These are phyloP conservation scores for Pichia californica DNA, from an alignment of 805 yeast genomes.

Conservation along the genomic window DNA sequence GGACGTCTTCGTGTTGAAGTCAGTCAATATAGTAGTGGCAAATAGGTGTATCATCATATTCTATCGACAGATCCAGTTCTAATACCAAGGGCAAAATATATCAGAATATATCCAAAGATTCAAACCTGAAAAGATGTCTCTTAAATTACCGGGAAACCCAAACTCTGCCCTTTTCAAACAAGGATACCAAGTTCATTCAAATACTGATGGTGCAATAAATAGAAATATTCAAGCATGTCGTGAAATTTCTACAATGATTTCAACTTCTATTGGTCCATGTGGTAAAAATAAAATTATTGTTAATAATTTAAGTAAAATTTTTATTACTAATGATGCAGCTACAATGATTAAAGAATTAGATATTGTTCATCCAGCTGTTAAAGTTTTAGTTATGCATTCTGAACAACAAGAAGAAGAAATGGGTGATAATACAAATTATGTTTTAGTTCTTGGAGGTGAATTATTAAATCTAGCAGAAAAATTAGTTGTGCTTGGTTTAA, in stretches of 20 bases:
- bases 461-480: slow-evolving; percentile 81
- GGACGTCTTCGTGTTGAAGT: no score
- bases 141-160: slow-evolving; percentile 88
- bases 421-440: slow-evolving; percentile 95
- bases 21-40: no score
- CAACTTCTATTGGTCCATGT: slow-evolving; percentile 95
- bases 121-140: slow-evolving; percentile 52
- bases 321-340: slow-evolving; percentile 96
- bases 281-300: slow-evolving; percentile 96
- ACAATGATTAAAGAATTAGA: slow-evolving; percentile 91
- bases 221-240: slow-evolving; percentile 92
- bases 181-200: slow-evolving; percentile 81
- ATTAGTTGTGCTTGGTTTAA: slow-evolving; percentile 74
- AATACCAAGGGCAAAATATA: no score
- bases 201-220: slow-evolving; percentile 90
- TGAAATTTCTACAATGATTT: slow-evolving; percentile 85
- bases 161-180: slow-evolving; percentile 91
- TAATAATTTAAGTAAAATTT: slow-evolving; percentile 76
- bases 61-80: no score
- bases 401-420: slow-evolving; percentile 95
- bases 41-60: no score
- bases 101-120: no score
- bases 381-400: slow-evolving; percentile 90
- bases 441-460: slow-evolving; percentile 89
- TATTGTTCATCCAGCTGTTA: slow-evolving; percentile 95